phyloP scores from a whole-genome alignment of 257 asterid genomes.

The Nicotiana tomentosiformis region DNA sequence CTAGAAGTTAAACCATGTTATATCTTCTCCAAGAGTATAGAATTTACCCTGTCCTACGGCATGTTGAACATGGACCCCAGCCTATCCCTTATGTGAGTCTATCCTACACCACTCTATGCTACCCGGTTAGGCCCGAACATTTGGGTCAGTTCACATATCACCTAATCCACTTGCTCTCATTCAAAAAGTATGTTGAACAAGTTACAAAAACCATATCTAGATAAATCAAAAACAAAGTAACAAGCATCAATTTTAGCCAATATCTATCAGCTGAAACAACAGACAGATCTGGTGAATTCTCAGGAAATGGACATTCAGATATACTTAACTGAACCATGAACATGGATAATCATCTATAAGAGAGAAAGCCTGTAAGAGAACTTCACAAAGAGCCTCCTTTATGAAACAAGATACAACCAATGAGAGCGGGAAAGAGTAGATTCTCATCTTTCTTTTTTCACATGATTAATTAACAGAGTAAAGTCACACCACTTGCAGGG shows the following conservation, averaged over 20 bases:
- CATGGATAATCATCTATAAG: neutral
- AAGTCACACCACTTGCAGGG: conserved; percentile 7
- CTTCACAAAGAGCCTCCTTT: neutral
- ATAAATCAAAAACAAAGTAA: neutral
- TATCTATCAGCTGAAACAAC: neutral
- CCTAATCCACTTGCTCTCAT: neutral
- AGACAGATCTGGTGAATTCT: neutral
- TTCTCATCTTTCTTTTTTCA: neutral
- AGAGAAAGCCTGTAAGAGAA: neutral
- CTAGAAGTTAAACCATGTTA: neutral
- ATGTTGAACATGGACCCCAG: neutral
- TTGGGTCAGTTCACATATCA: neutral
- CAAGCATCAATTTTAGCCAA: neutral
- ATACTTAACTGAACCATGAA: neutral
- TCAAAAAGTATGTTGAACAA: neutral
- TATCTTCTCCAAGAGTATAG: neutral
- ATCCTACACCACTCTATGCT: neutral
- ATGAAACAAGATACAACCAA: neutral
- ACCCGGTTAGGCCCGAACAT: neutral
- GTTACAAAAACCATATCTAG: neutral
- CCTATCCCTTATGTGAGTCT: neutral
- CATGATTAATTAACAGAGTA: neutral
- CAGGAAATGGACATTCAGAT: neutral
- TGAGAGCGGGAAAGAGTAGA: neutral
- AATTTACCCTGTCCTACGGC: neutral